Conservation (phyloP, 441 rosid species). For the Breynia disticha region DNA sequence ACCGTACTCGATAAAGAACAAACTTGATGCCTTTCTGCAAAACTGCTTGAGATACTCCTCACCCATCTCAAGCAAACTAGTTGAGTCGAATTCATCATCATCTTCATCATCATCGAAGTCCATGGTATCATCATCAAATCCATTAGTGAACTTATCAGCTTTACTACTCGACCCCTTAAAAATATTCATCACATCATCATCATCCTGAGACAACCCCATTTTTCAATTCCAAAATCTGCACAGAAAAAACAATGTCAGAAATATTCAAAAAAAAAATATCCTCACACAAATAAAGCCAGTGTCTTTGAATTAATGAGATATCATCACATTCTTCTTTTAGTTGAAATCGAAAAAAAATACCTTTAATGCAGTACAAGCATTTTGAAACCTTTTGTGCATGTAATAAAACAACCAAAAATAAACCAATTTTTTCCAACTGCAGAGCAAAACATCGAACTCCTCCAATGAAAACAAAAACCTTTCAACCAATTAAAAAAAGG, state of each 20-base stretch:
- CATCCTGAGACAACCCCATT: conserved; percentile 18
- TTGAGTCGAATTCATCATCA: conserved; percentile 20
- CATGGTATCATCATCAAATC: conserved; percentile 9
- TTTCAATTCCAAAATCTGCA: conserved; percentile 16
- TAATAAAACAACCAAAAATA: too few relatives aligned
- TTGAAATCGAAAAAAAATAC: too few relatives aligned
- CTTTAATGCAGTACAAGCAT: too few relatives aligned
- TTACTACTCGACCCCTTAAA: conserved; percentile 18
- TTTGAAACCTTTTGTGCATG: too few relatives aligned
- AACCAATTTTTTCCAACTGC: too few relatives aligned
- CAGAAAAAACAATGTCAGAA: neutral
- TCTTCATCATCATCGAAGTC: conserved; percentile 19
- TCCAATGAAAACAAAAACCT: too few relatives aligned
- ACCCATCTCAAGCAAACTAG: conserved; percentile 31
- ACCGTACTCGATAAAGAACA: conserved; percentile 57
- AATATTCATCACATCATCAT: conserved; percentile 15
- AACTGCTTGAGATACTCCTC: conserved; percentile 34
- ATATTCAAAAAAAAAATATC: too few relatives aligned
- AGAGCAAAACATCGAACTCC: too few relatives aligned
- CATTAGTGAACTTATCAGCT: conserved; percentile 18
- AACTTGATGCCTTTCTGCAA: conserved; percentile 47
- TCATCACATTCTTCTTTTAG: too few relatives aligned
- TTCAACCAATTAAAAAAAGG: too few relatives aligned
- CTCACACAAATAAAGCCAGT: too few relatives aligned
- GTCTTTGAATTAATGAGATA: too few relatives aligned